phyloP scores from a whole-genome alignment of 768 basidiomycete species.

The Lentinula detonsa region DNA sequence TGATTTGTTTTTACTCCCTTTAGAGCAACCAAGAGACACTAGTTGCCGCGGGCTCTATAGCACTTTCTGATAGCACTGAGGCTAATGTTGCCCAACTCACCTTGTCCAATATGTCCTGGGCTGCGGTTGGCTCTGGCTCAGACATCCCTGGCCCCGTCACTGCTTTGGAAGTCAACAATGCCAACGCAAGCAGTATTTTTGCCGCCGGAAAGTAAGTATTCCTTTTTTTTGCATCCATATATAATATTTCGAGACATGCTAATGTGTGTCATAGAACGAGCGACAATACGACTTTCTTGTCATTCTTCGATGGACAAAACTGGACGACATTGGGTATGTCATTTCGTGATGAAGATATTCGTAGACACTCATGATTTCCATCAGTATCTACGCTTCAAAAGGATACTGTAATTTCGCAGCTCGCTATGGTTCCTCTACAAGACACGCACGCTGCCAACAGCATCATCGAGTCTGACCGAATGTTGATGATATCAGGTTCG shows the following conservation, averaged over 20 bases:
- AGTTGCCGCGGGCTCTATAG: conserved; percentile 76
- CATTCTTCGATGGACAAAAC: conserved; percentile 75
- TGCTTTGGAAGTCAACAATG: conserved; percentile 79
- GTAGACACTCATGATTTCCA: neutral
- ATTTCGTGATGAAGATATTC: neutral
- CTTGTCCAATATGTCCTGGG: conserved; percentile 74
- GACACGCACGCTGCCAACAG: conserved; percentile 65
- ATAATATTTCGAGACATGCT: neutral
- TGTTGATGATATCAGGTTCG: conserved; percentile 84
- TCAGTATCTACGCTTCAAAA: conserved; percentile 51
- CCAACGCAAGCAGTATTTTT: conserved; percentile 80
- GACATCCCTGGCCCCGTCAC: conserved; percentile 86
- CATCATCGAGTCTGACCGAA: conserved; percentile 76
- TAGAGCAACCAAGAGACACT: conserved; percentile 65
- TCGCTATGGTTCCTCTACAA: conserved; percentile 87
- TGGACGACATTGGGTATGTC: conserved; percentile 67
- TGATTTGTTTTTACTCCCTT: neutral
- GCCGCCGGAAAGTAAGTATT: conserved; percentile 77
- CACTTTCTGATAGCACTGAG: conserved; percentile 53
- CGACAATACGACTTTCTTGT: conserved; percentile 65
- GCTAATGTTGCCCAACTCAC: conserved; percentile 72
- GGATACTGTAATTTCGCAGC: conserved; percentile 67
- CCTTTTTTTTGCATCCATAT: neutral
- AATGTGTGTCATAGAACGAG: conserved; percentile 30
- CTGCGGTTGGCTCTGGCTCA: conserved; percentile 48